phyloP scores from a whole-genome alignment of 1,139 yeast species.

The Pichia kudriavzevii region DNA sequence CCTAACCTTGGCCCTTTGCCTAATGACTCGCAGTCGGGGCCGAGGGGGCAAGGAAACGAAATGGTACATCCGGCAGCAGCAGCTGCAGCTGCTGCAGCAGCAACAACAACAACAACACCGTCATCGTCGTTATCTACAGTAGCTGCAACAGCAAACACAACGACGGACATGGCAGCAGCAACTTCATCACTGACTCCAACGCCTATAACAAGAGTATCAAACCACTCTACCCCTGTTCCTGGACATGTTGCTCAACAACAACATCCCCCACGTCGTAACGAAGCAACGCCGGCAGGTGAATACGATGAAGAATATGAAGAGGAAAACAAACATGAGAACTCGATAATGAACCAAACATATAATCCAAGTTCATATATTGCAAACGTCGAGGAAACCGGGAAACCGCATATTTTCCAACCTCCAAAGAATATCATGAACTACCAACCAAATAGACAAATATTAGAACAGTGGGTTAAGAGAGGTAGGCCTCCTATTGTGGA shows the following conservation, averaged over 20 bases:
- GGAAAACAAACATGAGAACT: conserved; percentile 1
- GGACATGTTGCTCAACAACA: too few species aligned
- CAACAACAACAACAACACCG: neutral
- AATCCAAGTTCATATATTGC: conserved; percentile 23
- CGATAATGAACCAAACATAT: conserved; percentile 22
- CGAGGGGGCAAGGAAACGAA: conserved; percentile 26
- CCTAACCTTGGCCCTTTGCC: conserved; percentile 77
- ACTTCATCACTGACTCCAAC: neutral
- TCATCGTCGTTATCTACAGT: neutral
- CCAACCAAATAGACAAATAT: conserved; percentile 20
- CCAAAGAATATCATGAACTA: conserved; percentile 18
- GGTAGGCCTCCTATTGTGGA: conserved; percentile 97
- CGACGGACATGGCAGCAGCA: neutral
- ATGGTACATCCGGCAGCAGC: neutral
- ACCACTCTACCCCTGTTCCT: conserved; percentile 7
- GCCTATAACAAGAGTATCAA: neutral
- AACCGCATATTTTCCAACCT: conserved; percentile 22
- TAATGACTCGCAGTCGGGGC: too few species aligned
- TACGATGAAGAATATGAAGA: conserved; percentile 26
- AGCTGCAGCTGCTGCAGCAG: neutral
- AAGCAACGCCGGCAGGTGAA: conserved; percentile 12
- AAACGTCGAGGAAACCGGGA: conserved; percentile 22
- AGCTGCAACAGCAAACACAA: neutral
- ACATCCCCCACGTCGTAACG: too few species aligned
- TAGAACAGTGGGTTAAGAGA: conserved; percentile 63